Evolutionary conservation across 352 stramenopile species (phyloP), one percentile per base, ranked within the genome.

Genomic region (Pythium phragmiticola): DNA sequence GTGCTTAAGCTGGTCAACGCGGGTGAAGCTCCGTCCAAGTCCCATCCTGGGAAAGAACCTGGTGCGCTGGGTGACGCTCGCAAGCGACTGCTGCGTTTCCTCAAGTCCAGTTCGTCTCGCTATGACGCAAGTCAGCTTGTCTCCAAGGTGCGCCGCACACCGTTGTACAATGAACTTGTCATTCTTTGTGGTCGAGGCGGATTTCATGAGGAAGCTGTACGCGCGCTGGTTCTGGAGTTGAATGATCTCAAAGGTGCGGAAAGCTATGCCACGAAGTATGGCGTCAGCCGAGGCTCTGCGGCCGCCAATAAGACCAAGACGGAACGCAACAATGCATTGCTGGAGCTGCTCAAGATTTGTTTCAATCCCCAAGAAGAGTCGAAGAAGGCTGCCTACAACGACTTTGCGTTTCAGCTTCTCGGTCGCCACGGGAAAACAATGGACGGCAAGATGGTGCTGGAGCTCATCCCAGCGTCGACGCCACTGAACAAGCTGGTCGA

Each of bases 241-340:
- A 92, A 94, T 57, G 82, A 95, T 69, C 60, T 95, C 19, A 80
- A 84, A 17, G 87, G 82, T 21, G 87, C 84, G 2, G 87, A 95
- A 60, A 88, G 82, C 51, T 95, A 95, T 52, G 89, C 82, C 11
- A 78, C 80, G 36, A 92, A 92, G 66, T 95, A 95, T 53, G 87
- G 87, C 33, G 57, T 76, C 0, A 71, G 72, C 49, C 59, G 58
- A 16, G 34, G 62, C 0, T 54, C 63, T 13, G 52, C 58, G 23
- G 66, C 45, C 26, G 55, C 59, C 4, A 82, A 72, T 53, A 78
- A 77, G 57, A 84, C 80, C 39, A 79, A 77, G 63, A 84, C 80
- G 30, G 76, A 88, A 49, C 73, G 72, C 37, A 95, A 95, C 55
- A 73, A 85, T 9, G 87, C 87, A 7, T 60, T 95, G 34, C 72